phyloP scores from a whole-genome alignment of 768 basidiomycete genomes.

The Dictyophora rubrovolvata region DNA sequence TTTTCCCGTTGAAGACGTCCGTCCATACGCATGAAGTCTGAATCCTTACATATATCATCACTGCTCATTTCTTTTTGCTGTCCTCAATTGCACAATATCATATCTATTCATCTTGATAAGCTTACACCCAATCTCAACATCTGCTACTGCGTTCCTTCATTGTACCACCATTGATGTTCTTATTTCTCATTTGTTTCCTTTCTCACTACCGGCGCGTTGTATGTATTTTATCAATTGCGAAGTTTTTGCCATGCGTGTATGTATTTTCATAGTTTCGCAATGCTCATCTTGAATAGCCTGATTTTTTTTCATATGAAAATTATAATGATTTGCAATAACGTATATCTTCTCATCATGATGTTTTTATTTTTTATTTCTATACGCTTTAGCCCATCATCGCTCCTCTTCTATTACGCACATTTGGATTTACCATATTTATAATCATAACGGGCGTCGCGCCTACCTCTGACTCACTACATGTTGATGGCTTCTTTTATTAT shows the following conservation, averaged over 20 bases:
- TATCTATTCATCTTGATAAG: neutral
- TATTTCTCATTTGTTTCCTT: neutral
- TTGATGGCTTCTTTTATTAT: neutral
- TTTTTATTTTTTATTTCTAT: slow-evolving; percentile 14
- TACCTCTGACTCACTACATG: neutral
- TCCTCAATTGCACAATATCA: neutral
- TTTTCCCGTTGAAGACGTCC: slow-evolving; percentile 3
- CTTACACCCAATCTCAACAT: neutral
- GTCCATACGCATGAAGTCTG: neutral
- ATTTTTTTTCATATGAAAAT: neutral
- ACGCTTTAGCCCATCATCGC: slow-evolving; percentile 26
- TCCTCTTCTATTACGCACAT: neutral
- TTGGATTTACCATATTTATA: no score
- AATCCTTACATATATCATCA: neutral
- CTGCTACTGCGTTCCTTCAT: neutral
- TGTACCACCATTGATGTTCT: neutral
- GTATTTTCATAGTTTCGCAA: neutral
- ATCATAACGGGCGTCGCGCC: neutral
- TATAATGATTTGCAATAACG: slow-evolving; percentile 9
- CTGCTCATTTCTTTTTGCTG: neutral
- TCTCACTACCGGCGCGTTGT: slow-evolving; percentile 1
- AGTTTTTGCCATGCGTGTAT: neutral
- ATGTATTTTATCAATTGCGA: slow-evolving; percentile 11
- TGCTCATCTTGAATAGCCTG: neutral
- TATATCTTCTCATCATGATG: slow-evolving; percentile 13